These are phyloP conservation scores for Saccharomycopsis babjevae DNA, from an alignment of 805 yeast genomes.

Conservation along the genomic window DNA sequence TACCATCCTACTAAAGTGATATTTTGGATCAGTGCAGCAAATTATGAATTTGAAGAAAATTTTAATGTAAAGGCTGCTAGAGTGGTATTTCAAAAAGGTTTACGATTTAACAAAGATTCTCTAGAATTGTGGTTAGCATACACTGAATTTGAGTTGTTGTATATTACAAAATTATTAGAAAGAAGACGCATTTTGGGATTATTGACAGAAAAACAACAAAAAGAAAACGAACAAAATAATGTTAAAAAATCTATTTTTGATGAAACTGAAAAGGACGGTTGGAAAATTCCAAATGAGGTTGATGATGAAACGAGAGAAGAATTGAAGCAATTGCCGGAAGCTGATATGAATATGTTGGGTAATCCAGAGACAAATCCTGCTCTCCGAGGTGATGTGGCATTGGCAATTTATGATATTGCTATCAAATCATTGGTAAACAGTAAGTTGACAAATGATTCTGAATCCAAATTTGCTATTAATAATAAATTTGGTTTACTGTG, in stretches of 20 bases:
- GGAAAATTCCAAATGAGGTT: constrained; percentile 42
- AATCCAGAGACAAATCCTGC: constrained; percentile 79
- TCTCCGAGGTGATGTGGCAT: constrained; percentile 59
- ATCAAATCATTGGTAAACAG: constrained; percentile 34
- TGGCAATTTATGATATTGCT: constrained; percentile 61
- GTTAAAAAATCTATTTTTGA: constrained; percentile 24
- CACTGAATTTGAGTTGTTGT: constrained; percentile 78
- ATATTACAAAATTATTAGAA: constrained; percentile 71
- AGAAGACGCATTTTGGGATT: constrained; percentile 77
- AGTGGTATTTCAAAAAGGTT: constrained; percentile 70
- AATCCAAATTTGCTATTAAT: constrained; percentile 25
- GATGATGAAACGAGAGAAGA: constrained; percentile 33
- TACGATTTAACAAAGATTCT: constrained; percentile 73
- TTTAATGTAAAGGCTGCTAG: constrained; percentile 86
- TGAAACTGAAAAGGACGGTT: constrained; percentile 27
- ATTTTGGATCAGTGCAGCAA: constrained; percentile 92
- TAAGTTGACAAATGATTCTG: constrained; percentile 22
- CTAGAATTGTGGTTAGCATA: constrained; percentile 73
- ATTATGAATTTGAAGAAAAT: constrained; percentile 82
- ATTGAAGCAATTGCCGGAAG: constrained; percentile 71
- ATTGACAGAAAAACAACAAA: constrained; percentile 63
- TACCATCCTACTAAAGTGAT: constrained; percentile 85
- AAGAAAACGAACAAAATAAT: constrained; percentile 33
- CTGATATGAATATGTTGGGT: constrained; percentile 77
- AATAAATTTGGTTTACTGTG: constrained; percentile 28